These are phyloP conservation scores for Colletotrichum tropicicola DNA, from an alignment of 2,329 filamentous ascomycete genomes.

Conservation along the genomic window DNA sequence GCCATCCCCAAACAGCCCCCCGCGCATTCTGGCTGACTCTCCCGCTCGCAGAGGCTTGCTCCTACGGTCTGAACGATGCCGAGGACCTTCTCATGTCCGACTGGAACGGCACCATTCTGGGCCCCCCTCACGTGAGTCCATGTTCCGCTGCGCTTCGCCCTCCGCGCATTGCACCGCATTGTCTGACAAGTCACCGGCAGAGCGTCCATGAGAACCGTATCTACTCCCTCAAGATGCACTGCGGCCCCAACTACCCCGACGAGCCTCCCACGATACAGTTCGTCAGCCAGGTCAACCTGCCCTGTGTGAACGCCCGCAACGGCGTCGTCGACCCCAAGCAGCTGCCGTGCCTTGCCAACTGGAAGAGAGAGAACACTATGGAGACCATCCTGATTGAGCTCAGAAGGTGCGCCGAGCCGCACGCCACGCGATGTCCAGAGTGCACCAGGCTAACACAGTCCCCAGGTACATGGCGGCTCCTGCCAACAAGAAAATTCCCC, in stretches of 20 bases:
- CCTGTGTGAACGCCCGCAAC: constrained; percentile 83
- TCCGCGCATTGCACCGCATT: background rate
- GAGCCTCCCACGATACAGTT: constrained; percentile 90
- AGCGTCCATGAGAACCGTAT: constrained; percentile 98
- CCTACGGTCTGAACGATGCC: constrained; percentile 92
- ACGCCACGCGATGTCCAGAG: background rate
- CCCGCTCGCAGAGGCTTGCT: constrained; percentile 82
- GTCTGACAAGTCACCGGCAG: constrained; percentile 50
- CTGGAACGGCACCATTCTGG: constrained; percentile 98
- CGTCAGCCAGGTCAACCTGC: constrained; percentile 94
- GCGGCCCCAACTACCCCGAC: constrained; percentile 89
- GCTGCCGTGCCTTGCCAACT: constrained; percentile 85
- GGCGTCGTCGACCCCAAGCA: constrained; percentile 87
- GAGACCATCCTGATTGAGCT: constrained; percentile 92
- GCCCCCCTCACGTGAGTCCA: constrained; percentile 86
- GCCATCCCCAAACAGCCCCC: no score
- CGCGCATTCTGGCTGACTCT: constrained; percentile 20
- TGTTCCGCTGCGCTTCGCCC: background rate
- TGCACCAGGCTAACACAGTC: constrained; percentile 21
- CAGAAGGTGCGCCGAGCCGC: constrained; percentile 65
- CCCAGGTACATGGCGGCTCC: constrained; percentile 92
- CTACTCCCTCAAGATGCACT: constrained; percentile 97
- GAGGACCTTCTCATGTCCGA: constrained; percentile 97
- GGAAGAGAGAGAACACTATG: constrained; percentile 95
- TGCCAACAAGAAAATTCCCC: constrained; percentile 92